phyloP scores from a whole-genome alignment of 2,329 filamentous ascomycete species.

The Thielaviopsis punctulata region DNA sequence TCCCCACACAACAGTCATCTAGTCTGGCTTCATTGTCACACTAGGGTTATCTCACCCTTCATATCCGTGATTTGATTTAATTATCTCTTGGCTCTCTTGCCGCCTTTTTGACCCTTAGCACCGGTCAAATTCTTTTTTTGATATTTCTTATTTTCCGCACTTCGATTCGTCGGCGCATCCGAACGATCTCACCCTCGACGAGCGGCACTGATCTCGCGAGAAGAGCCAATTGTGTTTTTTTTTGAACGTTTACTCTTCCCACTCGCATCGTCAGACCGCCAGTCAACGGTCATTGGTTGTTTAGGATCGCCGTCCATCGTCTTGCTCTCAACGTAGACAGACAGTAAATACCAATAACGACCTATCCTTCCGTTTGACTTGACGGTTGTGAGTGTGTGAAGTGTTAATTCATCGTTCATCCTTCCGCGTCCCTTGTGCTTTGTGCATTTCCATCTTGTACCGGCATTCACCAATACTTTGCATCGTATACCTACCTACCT shows the following conservation, averaged over 20 bases:
- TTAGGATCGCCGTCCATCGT: constrained; percentile 12
- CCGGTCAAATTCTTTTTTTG: background rate
- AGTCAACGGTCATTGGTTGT: constrained; percentile 12
- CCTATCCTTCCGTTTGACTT: constrained; percentile 12
- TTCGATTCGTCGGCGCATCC: constrained; percentile 11
- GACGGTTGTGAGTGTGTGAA: constrained; percentile 10
- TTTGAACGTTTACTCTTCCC: constrained; percentile 12
- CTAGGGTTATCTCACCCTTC: background rate
- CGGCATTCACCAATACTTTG: background rate
- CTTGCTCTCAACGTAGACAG: constrained; percentile 12
- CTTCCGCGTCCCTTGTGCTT: background rate
- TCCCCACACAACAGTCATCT: background rate
- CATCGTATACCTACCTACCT: background rate
- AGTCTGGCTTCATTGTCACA: background rate
- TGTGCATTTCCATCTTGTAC: background rate
- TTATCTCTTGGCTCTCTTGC: background rate
- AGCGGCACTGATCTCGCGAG: constrained; percentile 13
- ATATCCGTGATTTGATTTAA: background rate
- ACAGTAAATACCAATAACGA: constrained; percentile 11
- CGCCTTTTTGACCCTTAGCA: background rate
- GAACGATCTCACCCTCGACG: constrained; percentile 11
- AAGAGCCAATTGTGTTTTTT: constrained; percentile 11
- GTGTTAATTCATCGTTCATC: background rate
- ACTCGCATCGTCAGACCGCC: constrained; percentile 12
- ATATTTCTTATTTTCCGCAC: constrained; percentile 4